Conservation (phyloP, 257 asterid genomes). For the Fraxinus pennsylvanica region DNA sequence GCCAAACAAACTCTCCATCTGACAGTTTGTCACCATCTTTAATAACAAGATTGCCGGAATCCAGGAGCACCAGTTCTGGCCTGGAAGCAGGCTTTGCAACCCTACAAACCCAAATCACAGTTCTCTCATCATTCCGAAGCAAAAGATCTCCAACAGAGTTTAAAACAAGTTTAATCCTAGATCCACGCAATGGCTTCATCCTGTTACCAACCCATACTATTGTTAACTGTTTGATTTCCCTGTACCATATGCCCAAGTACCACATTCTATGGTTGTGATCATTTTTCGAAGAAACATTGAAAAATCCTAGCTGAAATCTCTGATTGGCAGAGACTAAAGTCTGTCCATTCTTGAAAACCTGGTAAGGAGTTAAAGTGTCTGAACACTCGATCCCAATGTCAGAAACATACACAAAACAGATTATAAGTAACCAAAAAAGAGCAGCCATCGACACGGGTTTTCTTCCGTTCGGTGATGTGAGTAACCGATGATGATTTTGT, state of each 20-base stretch:
- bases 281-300: conserved; percentile 11
- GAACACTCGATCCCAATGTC: conserved; percentile 3
- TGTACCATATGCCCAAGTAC: conserved; percentile 41
- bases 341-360: conserved; percentile 23
- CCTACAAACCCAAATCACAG: not conserved
- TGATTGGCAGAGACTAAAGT: conserved; percentile 35
- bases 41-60: conserved; percentile 42
- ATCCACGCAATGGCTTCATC: conserved; percentile 27
- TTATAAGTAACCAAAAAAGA: conserved; percentile 3
- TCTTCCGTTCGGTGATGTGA: not conserved
- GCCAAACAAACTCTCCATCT: conserved; percentile 34
- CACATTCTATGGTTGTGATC: not conserved
- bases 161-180: conserved; percentile 4
- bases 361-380: conserved; percentile 12
- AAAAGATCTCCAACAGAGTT: conserved; percentile 15
- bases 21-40: not conserved
- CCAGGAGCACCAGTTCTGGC: conserved; percentile 35
- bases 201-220: conserved; percentile 46
- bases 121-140: conserved; percentile 16
- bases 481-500: not conserved
- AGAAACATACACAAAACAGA: conserved; percentile 16
- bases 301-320: conserved; percentile 39
- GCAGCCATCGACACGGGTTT: conserved; percentile 26
- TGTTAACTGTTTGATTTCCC: conserved; percentile 23
- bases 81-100: not conserved